These are phyloP conservation scores for Lignosus rhinocerotis DNA, from an alignment of 1,284 basidiomycete genomes.

Conservation along the genomic window DNA sequence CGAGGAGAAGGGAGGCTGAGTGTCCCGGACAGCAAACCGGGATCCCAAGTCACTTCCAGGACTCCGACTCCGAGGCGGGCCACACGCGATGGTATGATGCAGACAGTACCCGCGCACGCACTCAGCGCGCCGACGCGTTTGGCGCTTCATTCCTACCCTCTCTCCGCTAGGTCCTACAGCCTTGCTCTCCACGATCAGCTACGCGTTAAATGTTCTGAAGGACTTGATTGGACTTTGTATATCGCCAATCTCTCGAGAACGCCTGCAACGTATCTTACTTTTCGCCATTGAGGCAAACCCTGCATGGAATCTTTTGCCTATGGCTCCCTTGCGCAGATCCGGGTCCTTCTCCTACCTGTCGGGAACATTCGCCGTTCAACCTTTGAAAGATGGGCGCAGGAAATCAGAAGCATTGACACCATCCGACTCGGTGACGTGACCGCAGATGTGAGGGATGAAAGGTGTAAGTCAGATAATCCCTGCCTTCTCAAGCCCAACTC, in stretches of 20 bases:
- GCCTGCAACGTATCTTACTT: not conserved
- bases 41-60: not conserved
- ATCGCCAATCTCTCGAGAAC: not conserved
- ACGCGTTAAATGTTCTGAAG: not conserved
- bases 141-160: not conserved
- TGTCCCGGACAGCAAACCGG: slow-evolving; percentile 1
- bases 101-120: not conserved
- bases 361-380: slow-evolving; percentile 62
- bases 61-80: not conserved
- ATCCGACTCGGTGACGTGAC: slow-evolving; percentile 80
- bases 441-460: slow-evolving; percentile 73
- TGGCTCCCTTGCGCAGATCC: slow-evolving; percentile 77
- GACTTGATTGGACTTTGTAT: not conserved
- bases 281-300: slow-evolving; percentile 3
- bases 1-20: not conserved
- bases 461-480: slow-evolving; percentile 48
- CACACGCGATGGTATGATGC: not conserved
- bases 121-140: not conserved
- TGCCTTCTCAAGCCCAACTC: slow-evolving; percentile 2
- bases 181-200: not conserved
- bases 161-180: not conserved
- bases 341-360: slow-evolving; percentile 76
- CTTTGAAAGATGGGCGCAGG: slow-evolving; percentile 70
- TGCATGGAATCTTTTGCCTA: slow-evolving; percentile 71
- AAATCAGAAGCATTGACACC: slow-evolving; percentile 69